These are phyloP conservation scores for Pyricularia sp. DNA, from an alignment of 2,329 filamentous ascomycete genomes.

Conservation along the genomic window DNA sequence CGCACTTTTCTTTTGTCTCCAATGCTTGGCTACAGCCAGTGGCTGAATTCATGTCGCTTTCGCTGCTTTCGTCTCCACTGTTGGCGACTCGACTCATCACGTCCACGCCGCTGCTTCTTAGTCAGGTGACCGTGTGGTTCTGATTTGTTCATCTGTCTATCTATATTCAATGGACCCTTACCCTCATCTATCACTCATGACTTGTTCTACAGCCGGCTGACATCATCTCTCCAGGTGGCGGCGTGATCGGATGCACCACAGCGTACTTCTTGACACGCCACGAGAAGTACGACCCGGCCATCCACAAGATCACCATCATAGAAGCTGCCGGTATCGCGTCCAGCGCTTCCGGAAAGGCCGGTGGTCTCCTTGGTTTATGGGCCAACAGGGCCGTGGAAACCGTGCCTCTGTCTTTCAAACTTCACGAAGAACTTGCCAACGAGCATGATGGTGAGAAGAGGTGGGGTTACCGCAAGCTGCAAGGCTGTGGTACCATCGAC, in stretches of 20 bases:
- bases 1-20: background rate
- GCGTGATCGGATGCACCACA: conserved; percentile 85
- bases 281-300: conserved; percentile 63
- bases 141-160: background rate
- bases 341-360: conserved; percentile 92
- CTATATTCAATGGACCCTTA: background rate
- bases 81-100: background rate
- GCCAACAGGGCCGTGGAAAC: conserved; percentile 71
- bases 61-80: background rate
- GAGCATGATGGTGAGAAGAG: conserved; percentile 67
- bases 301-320: conserved; percentile 74
- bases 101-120: background rate
- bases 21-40: background rate
- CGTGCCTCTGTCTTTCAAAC: conserved; percentile 73
- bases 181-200: background rate
- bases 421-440: conserved; percentile 76
- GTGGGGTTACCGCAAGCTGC: conserved; percentile 79
- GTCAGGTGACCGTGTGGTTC: background rate
- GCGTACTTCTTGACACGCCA: conserved; percentile 89
- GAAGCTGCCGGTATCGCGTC: conserved; percentile 80
- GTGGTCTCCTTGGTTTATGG: conserved; percentile 83
- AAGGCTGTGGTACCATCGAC: conserved; percentile 50
- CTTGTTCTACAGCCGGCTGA: background rate
- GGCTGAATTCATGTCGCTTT: background rate
- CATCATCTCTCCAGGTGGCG: conserved; percentile 55